phyloP scores from a whole-genome alignment of 2,329 filamentous ascomycete genomes.

The Davidsoniella eucalypti region DNA sequence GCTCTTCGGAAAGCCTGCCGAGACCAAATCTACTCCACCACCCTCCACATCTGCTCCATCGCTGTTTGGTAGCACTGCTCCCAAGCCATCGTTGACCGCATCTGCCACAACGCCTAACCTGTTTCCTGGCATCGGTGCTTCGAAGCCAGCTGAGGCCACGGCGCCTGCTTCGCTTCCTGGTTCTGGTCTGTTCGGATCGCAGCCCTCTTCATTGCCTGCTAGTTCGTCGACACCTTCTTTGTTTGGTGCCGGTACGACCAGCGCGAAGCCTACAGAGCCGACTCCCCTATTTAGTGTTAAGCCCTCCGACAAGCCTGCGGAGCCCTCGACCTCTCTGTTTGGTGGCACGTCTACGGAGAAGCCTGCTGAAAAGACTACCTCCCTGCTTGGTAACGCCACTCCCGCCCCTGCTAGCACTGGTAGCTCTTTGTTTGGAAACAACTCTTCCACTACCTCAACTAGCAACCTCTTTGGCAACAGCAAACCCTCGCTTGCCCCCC shows the following conservation, averaged over 20 bases:
- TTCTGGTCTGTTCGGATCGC: conserved; percentile 25
- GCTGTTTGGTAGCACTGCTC: conserved; percentile 2
- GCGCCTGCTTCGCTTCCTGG: conserved; percentile 15
- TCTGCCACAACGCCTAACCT: conserved; percentile 7
- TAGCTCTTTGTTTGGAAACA: conserved; percentile 6
- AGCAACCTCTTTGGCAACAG: conserved; percentile 19
- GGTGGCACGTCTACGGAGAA: background rate
- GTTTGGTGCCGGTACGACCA: background rate
- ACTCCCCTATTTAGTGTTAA: background rate
- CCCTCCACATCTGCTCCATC: conserved; percentile 4
- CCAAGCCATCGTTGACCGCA: conserved; percentile 2
- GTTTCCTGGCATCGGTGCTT: conserved; percentile 12
- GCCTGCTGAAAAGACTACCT: conserved; percentile 13
- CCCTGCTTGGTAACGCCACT: conserved; percentile 20
- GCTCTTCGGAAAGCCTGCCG: conserved; percentile 10
- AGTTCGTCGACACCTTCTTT: background rate
- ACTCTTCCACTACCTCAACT: conserved; percentile 5
- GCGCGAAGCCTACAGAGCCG: background rate
- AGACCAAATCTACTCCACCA: background rate
- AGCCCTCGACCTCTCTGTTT: background rate
- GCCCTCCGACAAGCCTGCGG: background rate
- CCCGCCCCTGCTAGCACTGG: background rate
- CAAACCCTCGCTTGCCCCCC: conserved; percentile 9
- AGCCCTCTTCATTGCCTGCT: conserved; percentile 17
- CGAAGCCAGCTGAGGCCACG: conserved; percentile 18